Conservation (phyloP, 192 early-diverging fungal species). For the Phycomyces blakesleeanus region DNA sequence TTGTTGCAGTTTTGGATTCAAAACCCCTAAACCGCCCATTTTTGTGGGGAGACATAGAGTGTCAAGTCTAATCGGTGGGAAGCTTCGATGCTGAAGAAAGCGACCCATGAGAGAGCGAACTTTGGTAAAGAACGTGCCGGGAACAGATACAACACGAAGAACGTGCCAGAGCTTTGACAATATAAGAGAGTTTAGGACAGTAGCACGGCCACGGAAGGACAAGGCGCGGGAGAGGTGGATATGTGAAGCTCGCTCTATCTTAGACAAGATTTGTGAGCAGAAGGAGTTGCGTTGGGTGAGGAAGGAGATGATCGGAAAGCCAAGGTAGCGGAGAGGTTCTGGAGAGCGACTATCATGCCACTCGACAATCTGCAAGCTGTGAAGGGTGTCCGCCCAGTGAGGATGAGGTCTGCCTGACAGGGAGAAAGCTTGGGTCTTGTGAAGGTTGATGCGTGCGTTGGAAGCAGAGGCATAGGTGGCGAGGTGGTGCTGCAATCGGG, state of each 20-base stretch:
- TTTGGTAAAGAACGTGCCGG: not conserved
- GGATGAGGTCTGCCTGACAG: not conserved
- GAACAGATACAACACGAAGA: not conserved
- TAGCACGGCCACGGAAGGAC: conserved; percentile 8
- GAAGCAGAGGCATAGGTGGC: conserved; percentile 5
- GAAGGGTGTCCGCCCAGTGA: not conserved
- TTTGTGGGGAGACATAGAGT: not conserved
- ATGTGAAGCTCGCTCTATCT: not conserved
- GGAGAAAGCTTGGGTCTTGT: conserved; percentile 24
- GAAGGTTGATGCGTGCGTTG: conserved; percentile 25
- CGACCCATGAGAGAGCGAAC: not conserved
- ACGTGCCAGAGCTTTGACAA: conserved; percentile 21
- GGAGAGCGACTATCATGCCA: conserved; percentile 1
- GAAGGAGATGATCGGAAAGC: conserved; percentile 12
- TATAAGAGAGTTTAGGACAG: conserved; percentile 5
- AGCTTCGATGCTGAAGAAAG: not conserved
- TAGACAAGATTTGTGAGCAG: not conserved
- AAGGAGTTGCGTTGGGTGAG: not conserved
- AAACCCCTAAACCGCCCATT: not conserved
- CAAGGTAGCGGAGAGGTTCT: not conserved
- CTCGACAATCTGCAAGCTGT: not conserved
- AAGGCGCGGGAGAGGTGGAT: conserved; percentile 3
- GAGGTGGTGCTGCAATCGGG: not conserved
- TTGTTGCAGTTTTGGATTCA: conserved; percentile 1
- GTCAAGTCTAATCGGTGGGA: not conserved